Evolutionary conservation across 495 filamentous ascomycete species (phyloP).

Genomic region (Cudoniella acicularis): DNA sequence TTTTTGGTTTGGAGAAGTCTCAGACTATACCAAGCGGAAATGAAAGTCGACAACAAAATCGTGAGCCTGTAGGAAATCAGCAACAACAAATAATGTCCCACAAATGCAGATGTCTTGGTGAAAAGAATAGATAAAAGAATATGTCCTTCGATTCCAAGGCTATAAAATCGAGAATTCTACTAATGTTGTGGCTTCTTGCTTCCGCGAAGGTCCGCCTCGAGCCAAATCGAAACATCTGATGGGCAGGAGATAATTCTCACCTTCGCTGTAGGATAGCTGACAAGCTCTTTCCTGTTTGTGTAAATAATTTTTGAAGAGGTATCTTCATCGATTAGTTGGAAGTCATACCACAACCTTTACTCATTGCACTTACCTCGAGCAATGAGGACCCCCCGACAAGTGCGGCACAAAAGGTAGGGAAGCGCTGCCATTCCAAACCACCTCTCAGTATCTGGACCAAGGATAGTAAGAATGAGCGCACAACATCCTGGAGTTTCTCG

Average conservation of each 20-base stretch:
- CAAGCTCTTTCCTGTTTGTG: conserved; percentile 19
- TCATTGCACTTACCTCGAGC: conserved; percentile 50
- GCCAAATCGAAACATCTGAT: neutral
- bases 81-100: neutral
- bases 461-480: conserved; percentile 34
- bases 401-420: conserved; percentile 78
- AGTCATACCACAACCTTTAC: conserved; percentile 1
- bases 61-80: conserved; percentile 24
- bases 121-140: too few relatives aligned
- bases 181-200: too few relatives aligned
- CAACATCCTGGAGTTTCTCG: conserved; percentile 26
- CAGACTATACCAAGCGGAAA: conserved; percentile 48
- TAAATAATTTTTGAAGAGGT: conserved; percentile 27
- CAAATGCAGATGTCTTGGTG: too few relatives aligned
- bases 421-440: conserved; percentile 53
- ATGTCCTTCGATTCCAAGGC: neutral
- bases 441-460: conserved; percentile 39
- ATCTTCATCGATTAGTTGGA: conserved; percentile 20
- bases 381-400: conserved; percentile 74
- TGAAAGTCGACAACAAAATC: conserved; percentile 45
- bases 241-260: conserved; percentile 21
- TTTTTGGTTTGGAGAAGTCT: conserved; percentile 42
- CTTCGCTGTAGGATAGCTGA: conserved; percentile 30
- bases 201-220: too few relatives aligned
- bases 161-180: too few relatives aligned